Evolutionary conservation across 768 basidiomycete species (phyloP).

Genomic region (Amanita thiersii): DNA sequence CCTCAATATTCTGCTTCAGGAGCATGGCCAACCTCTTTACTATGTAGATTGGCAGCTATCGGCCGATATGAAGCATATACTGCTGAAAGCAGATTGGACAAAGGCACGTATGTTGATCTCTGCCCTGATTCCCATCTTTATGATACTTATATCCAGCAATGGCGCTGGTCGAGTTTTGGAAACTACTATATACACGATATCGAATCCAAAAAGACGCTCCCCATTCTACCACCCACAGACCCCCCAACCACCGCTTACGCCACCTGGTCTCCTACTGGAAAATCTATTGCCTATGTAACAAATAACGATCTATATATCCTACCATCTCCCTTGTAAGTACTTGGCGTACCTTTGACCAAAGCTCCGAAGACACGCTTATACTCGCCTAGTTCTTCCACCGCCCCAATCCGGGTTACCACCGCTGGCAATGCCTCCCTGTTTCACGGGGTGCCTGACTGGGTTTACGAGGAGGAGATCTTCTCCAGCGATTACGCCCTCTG

Average conservation of each 20-base stretch:
- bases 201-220: slow-evolving; percentile 55
- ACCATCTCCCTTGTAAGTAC: slow-evolving; percentile 51
- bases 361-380: background rate
- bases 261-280: slow-evolving; percentile 79
- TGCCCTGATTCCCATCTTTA: slow-evolving; percentile 5
- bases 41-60: slow-evolving; percentile 76
- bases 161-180: slow-evolving; percentile 85
- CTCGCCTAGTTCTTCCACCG: slow-evolving; percentile 22
- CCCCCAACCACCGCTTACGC: slow-evolving; percentile 76
- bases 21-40: slow-evolving; percentile 38
- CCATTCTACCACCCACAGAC: slow-evolving; percentile 57
- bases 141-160: slow-evolving; percentile 52
- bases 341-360: background rate
- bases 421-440: slow-evolving; percentile 81
- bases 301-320: slow-evolving; percentile 87
- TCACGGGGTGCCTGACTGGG: slow-evolving; percentile 96
- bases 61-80: slow-evolving; percentile 83
- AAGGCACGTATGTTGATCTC: slow-evolving; percentile 42
- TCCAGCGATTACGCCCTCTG: slow-evolving; percentile 67
- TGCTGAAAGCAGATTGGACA: slow-evolving; percentile 64
- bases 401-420: slow-evolving; percentile 68
- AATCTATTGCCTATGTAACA: slow-evolving; percentile 81
- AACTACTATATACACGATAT: slow-evolving; percentile 93
- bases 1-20: slow-evolving; percentile 26
- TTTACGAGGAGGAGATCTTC: slow-evolving; percentile 92